Percentiles rank a stretch among this genome's conserved stretches.
Evolutionary conservation across 1,284 basidiomycete genomes (phyloP).

Genomic region (Cryptococcus sp.): DNA sequence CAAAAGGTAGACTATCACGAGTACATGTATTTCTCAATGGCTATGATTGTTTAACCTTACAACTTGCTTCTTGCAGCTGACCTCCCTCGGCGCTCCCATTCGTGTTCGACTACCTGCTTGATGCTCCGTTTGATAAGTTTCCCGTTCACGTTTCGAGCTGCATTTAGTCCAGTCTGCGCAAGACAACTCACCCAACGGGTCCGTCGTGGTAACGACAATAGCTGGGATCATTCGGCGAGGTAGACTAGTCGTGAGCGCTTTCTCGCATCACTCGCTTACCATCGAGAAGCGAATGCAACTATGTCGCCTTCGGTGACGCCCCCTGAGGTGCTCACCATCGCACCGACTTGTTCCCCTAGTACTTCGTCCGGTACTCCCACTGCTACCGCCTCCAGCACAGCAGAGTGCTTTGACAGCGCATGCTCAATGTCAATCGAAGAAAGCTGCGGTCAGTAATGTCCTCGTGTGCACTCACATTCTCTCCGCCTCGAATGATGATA

Average conservation of each 20-base stretch:
- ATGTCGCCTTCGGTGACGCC: no score
- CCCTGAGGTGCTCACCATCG: constrained; percentile 12
- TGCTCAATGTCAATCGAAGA: constrained; percentile 37
- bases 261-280: no score
- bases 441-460: constrained; percentile 18
- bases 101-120: constrained; percentile 17
- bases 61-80: neutral
- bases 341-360: constrained; percentile 38
- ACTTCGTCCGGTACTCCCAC: constrained; percentile 31
- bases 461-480: constrained; percentile 26
- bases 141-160: constrained; percentile 35
- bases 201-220: constrained; percentile 20
- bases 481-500: constrained; percentile 42
- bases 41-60: neutral
- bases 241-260: constrained; percentile 12
- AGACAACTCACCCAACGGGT: constrained; percentile 21
- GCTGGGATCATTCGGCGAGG: constrained; percentile 22
- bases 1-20: neutral
- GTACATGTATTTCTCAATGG: neutral
- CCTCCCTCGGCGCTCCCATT: constrained; percentile 18
- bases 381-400: constrained; percentile 32
- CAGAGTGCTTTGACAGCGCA: constrained; percentile 29
- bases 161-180: neutral
- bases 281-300: no score
- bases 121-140: constrained; percentile 35